These are phyloP conservation scores for Rhynchospora tenuis DNA, from an alignment of 176 grass and related monocot species.

Conservation along the genomic window DNA sequence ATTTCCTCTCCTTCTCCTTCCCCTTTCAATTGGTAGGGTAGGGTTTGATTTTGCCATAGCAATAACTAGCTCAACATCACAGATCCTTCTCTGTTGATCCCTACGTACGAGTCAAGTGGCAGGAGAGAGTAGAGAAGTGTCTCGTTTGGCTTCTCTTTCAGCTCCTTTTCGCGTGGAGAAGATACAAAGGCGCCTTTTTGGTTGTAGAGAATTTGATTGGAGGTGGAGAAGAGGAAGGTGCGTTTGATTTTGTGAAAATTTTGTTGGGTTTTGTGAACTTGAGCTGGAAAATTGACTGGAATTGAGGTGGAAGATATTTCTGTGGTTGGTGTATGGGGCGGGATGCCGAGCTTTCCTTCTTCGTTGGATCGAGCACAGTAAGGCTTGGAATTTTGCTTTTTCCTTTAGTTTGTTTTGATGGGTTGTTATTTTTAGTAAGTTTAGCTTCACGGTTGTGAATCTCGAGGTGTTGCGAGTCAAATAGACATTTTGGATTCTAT, in stretches of 20 bases:
- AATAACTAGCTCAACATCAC: background rate
- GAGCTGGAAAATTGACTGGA: background rate
- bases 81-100: background rate
- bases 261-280: background rate
- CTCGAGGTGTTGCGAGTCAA: background rate
- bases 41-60: background rate
- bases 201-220: background rate
- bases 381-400: background rate
- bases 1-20: background rate
- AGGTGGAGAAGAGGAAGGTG: background rate
- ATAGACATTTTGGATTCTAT: background rate
- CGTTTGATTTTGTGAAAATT: background rate
- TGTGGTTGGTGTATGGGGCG: constrained; percentile 26
- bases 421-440: background rate
- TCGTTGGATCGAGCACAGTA: constrained; percentile 22
- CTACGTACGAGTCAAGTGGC: background rate
- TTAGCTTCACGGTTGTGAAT: background rate
- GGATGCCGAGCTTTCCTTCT: constrained; percentile 28
- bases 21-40: background rate
- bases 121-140: constrained; percentile 14
- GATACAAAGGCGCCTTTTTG: background rate
- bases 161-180: background rate
- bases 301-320: background rate
- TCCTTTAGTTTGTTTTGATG: background rate
- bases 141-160: background rate